Percentiles rank a stretch among this genome's conserved stretches.
Conservation (phyloP, 1,284 basidiomycete species). For the Thecaphora thlaspeos region DNA sequence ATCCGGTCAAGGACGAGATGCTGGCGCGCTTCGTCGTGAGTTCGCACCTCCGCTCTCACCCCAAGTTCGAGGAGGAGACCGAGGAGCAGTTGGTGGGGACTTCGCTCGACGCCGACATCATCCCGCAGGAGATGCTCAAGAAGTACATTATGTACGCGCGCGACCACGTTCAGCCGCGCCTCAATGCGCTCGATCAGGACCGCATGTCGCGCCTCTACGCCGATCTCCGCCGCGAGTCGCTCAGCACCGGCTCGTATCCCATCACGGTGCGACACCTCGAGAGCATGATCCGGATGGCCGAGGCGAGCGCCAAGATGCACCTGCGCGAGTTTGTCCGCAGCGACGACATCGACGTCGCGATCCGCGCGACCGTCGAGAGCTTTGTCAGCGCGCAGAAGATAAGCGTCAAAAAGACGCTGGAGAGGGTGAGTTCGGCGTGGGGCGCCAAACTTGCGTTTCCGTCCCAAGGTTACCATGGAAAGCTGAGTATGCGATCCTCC, state of each 20-base stretch:
- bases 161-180: conserved; percentile 85
- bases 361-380: conserved; percentile 88
- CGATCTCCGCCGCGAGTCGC: conserved; percentile 92
- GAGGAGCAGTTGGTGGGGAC: conserved; percentile 88
- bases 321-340: conserved; percentile 90
- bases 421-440: conserved; percentile 77
- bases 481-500: no score
- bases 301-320: conserved; percentile 98
- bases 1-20: conserved; percentile 94
- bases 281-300: conserved; percentile 98
- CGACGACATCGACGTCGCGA: conserved; percentile 96
- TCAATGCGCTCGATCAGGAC: conserved; percentile 92
- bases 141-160: conserved; percentile 99
- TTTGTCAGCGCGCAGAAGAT: conserved; percentile 97
- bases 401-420: conserved; percentile 95
- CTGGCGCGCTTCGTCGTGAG: conserved; percentile 96
- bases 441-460: no score
- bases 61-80: conserved; percentile 78
- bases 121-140: conserved; percentile 91
- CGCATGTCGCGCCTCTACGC: conserved; percentile 91
- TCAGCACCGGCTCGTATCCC: conserved; percentile 94
- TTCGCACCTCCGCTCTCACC: conserved; percentile 89
- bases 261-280: conserved; percentile 97
- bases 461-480: no score
- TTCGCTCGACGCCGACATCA: conserved; percentile 82